These are phyloP conservation scores for Anthostomella pinea DNA, from an alignment of 2,329 filamentous ascomycete species.

Conservation along the genomic window DNA sequence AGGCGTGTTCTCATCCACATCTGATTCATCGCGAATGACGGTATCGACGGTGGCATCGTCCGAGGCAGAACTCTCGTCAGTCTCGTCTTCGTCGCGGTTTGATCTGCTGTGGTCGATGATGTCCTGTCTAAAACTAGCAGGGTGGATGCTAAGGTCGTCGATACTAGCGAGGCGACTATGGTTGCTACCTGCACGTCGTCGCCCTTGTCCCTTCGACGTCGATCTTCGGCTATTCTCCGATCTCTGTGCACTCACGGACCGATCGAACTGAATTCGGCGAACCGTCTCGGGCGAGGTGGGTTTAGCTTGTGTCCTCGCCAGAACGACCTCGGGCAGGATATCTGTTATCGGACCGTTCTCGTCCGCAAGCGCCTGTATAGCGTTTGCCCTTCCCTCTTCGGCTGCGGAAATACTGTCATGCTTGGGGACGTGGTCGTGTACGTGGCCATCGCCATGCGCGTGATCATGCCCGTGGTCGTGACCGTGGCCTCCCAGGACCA, in stretches of 20 bases:
- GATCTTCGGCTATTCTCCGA: slow-evolving; percentile 29
- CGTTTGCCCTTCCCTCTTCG: slow-evolving; percentile 51
- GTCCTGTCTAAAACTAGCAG: slow-evolving; percentile 84
- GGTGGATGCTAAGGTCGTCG: slow-evolving; percentile 78
- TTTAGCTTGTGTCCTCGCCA: slow-evolving; percentile 44
- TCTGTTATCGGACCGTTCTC: slow-evolving; percentile 60
- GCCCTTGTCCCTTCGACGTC: slow-evolving; percentile 39
- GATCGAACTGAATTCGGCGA: slow-evolving; percentile 41
- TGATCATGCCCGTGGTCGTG: slow-evolving; percentile 68
- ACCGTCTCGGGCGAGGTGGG: slow-evolving; percentile 32
- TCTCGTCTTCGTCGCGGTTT: slow-evolving; percentile 49
- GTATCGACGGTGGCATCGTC: slow-evolving; percentile 43
- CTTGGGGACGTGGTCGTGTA: slow-evolving; percentile 42
- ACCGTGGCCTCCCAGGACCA: slow-evolving; percentile 90
- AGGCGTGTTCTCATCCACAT: slow-evolving; percentile 37
- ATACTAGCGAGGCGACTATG: slow-evolving; percentile 62
- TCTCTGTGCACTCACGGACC: slow-evolving; percentile 30
- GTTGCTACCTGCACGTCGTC: slow-evolving; percentile 48
- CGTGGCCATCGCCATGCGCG: slow-evolving; percentile 48
- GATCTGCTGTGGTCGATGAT: slow-evolving; percentile 81
- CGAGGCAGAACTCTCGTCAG: slow-evolving; percentile 53
- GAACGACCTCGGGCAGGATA: slow-evolving; percentile 59
- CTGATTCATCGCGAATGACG: slow-evolving; percentile 26
- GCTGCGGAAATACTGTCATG: slow-evolving; percentile 39
- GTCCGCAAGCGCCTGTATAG: slow-evolving; percentile 40